Evolutionary conservation across 495 filamentous ascomycete species (phyloP).

Genomic region (Xanthoparmelia taractica): DNA sequence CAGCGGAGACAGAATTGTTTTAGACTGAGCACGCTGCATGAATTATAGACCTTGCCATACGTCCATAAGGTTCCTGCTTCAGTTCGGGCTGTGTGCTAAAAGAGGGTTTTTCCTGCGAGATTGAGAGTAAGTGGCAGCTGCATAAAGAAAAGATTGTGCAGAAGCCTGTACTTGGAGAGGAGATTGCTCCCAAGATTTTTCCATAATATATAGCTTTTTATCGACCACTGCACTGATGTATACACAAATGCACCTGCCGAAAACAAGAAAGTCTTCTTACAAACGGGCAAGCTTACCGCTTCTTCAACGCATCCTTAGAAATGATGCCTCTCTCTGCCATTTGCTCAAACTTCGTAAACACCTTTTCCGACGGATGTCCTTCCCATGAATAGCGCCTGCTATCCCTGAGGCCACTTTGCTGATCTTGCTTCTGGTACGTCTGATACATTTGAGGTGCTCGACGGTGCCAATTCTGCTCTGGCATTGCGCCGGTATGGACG

Average conservation of each 20-base stretch:
- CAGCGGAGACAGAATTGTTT: too few relatives aligned
- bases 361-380: neutral
- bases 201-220: neutral
- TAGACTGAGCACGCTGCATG: too few relatives aligned
- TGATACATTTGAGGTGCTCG: neutral
- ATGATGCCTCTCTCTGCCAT: neutral
- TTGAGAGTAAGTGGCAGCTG: neutral
- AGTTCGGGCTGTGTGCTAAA: neutral
- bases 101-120: too few relatives aligned
- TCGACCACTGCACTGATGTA: neutral
- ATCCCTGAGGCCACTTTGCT: neutral
- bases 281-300: neutral
- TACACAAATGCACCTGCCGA: neutral
- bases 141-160: neutral
- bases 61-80: neutral
- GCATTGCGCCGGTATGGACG: neutral
- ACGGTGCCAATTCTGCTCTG: neutral
- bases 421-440: neutral
- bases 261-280: neutral
- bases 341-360: neutral
- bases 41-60: too few relatives aligned
- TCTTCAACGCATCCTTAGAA: conserved; percentile 1
- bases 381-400: conserved; percentile 2
- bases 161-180: too few relatives aligned
- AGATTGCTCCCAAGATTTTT: too few relatives aligned